A percentile compares a stretch with the other conserved stretches of the same genome.
Conservation (phyloP, 1,284 basidiomycete species). For the Singerocomus inundabilis region DNA sequence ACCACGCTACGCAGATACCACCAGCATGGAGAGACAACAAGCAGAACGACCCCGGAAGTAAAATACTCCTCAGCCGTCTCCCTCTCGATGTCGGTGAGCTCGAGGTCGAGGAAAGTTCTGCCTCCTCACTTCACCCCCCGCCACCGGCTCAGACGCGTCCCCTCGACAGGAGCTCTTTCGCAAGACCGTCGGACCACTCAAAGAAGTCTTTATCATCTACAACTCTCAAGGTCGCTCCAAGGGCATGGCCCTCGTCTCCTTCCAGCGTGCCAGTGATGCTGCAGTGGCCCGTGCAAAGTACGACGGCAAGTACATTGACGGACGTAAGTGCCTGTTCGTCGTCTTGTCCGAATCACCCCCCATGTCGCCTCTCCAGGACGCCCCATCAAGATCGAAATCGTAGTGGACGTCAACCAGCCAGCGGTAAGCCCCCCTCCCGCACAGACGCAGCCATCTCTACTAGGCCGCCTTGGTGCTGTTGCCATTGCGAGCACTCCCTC, state of each 20-base stretch:
- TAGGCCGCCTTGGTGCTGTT: slow-evolving; percentile 34
- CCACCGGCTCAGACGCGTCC: slow-evolving; percentile 8
- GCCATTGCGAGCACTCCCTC: slow-evolving; percentile 8
- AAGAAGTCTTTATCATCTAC: slow-evolving; percentile 66
- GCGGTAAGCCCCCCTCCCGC: slow-evolving; percentile 10
- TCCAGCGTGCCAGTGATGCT: slow-evolving; percentile 61
- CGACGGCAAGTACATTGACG: slow-evolving; percentile 72
- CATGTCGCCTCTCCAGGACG: slow-evolving; percentile 43
- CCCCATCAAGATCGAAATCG: slow-evolving; percentile 67
- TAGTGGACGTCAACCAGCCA: slow-evolving; percentile 43
- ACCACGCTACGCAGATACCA: slow-evolving; percentile 48
- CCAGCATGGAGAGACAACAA: slow-evolving; percentile 58
- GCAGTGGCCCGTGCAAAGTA: slow-evolving; percentile 60
- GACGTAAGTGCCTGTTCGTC: slow-evolving; percentile 48
- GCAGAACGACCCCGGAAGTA: slow-evolving; percentile 50
- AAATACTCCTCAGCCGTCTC: slow-evolving; percentile 67
- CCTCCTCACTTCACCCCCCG: not conserved
- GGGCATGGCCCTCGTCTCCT: slow-evolving; percentile 71
- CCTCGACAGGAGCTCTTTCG: slow-evolving; percentile 60
- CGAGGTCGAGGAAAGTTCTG: slow-evolving; percentile 62
- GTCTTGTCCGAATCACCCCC: not conserved
- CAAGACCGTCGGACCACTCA: slow-evolving; percentile 71
- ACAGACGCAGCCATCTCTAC: slow-evolving; percentile 35
- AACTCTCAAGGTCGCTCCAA: slow-evolving; percentile 70
- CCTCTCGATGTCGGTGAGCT: slow-evolving; percentile 65